phyloP scores from a whole-genome alignment of 345 rosid genomes.

The Eucalyptus marginata region DNA sequence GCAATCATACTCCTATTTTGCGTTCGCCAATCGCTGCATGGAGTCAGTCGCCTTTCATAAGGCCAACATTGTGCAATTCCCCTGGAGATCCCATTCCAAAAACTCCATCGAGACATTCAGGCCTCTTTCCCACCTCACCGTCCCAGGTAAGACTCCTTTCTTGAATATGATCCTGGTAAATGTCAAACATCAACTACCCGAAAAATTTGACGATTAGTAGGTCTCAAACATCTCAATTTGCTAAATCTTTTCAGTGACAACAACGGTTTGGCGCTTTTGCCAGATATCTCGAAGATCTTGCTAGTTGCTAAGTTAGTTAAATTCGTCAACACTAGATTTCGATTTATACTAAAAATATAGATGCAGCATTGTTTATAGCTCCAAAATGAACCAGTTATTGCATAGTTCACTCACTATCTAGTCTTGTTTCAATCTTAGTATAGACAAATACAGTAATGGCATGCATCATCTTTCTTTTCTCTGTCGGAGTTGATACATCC shows the following conservation, averaged over 20 bases:
- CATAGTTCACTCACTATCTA: not conserved
- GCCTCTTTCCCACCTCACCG: not conserved
- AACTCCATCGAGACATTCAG: constrained; percentile 8
- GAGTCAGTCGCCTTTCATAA: constrained; percentile 30
- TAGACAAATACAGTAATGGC: not conserved
- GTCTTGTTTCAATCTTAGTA: not conserved
- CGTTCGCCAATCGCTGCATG: constrained; percentile 43
- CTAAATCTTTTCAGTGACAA: not conserved
- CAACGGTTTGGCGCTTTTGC: not conserved
- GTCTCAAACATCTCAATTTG: not conserved
- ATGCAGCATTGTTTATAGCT: not conserved
- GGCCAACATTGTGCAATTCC: constrained; percentile 36
- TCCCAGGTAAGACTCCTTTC: not conserved
- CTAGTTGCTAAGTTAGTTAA: not conserved
- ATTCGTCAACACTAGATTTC: not conserved
- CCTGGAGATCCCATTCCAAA: constrained; percentile 17
- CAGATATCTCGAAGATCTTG: not conserved
- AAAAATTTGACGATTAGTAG: not conserved
- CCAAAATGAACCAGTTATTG: not conserved
- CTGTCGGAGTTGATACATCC: not conserved
- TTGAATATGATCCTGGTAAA: not conserved
- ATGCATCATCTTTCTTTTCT: not conserved
- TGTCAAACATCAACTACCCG: not conserved
- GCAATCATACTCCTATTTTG: constrained; percentile 22
- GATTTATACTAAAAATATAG: not conserved